Percentiles rank a stretch among this genome's conserved stretches.
These are phyloP conservation scores for Aspergillus wentii DNA, from an alignment of 495 filamentous ascomycete species.

Conservation along the genomic window DNA sequence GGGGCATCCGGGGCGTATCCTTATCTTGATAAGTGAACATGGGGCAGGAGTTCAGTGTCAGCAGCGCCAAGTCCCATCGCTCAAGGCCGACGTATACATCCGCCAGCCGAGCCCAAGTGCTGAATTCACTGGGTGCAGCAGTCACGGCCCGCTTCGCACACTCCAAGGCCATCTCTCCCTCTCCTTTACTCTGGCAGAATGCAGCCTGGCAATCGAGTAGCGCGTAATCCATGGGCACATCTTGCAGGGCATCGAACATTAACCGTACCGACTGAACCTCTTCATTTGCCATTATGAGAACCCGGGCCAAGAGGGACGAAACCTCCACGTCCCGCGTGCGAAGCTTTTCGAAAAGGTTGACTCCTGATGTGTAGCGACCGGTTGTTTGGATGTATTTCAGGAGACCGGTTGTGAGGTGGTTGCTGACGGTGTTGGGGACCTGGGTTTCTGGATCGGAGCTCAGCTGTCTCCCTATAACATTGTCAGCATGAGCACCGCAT, in stretches of 20 bases:
- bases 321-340: slow-evolving; percentile 87
- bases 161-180: slow-evolving; percentile 78
- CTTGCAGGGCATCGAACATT: slow-evolving; percentile 79
- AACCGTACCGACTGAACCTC: slow-evolving; percentile 90
- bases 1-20: slow-evolving; percentile 89
- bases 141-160: slow-evolving; percentile 93
- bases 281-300: slow-evolving; percentile 89
- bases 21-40: slow-evolving; percentile 99
- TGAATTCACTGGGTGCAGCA: slow-evolving; percentile 92
- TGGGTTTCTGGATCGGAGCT: slow-evolving; percentile 97
- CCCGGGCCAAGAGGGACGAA: slow-evolving; percentile 83
- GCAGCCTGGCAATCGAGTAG: slow-evolving; percentile 88
- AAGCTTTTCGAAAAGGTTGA: slow-evolving; percentile 97
- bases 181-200: slow-evolving; percentile 88
- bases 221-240: slow-evolving; percentile 93
- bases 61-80: slow-evolving; percentile 87
- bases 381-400: slow-evolving; percentile 97
- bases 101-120: slow-evolving; percentile 90
- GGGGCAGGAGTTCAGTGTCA: slow-evolving; percentile 97
- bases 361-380: slow-evolving; percentile 89
- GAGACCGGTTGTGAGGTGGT: slow-evolving; percentile 85
- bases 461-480: slow-evolving; percentile 73
- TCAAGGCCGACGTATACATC: slow-evolving; percentile 90
- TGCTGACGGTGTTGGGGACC: slow-evolving; percentile 95
- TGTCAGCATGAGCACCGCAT: slow-evolving; percentile 15